A percentile compares a stretch with the other conserved stretches of the same genome.
These are phyloP conservation scores for Verbascum thapsus DNA, from an alignment of 257 asterid genomes.

Conservation along the genomic window DNA sequence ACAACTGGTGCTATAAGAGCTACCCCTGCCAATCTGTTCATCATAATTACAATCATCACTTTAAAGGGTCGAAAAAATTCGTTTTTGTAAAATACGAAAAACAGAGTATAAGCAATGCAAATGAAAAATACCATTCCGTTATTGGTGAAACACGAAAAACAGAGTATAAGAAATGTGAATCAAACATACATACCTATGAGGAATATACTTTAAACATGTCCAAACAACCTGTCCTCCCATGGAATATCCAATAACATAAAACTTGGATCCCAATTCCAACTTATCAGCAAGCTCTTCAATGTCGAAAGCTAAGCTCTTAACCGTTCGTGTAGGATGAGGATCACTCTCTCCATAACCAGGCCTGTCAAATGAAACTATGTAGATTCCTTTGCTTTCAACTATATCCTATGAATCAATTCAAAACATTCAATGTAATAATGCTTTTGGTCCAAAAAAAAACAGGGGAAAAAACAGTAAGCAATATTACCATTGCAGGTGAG, in stretches of 20 bases:
- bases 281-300: conserved; percentile 87
- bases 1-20: conserved; percentile 70
- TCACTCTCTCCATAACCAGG: conserved; percentile 98
- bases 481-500: conserved; percentile 50
- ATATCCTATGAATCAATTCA: conserved; percentile 49
- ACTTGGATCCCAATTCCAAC: conserved; percentile 74
- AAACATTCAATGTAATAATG: too few relatives aligned
- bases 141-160: too few relatives aligned
- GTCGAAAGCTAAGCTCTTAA: conserved; percentile 66
- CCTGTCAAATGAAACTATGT: conserved; percentile 79
- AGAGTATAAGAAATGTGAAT: too few relatives aligned
- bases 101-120: neutral
- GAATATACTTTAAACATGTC: conserved; percentile 88
- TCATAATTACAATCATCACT: conserved; percentile 18
- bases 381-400: conserved; percentile 59
- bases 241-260: conserved; percentile 74
- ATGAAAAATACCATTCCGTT: too few relatives aligned
- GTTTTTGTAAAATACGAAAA: neutral
- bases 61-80: conserved; percentile 4
- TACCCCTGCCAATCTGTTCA: conserved; percentile 86
- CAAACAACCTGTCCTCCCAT: conserved; percentile 88
- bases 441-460: neutral
- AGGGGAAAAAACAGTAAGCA: conserved; percentile 4
- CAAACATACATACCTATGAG: conserved; percentile 89
- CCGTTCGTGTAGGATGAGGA: conserved; percentile 66